phyloP scores from a whole-genome alignment of 345 rosid species.

The Aquilaria malaccensis region DNA sequence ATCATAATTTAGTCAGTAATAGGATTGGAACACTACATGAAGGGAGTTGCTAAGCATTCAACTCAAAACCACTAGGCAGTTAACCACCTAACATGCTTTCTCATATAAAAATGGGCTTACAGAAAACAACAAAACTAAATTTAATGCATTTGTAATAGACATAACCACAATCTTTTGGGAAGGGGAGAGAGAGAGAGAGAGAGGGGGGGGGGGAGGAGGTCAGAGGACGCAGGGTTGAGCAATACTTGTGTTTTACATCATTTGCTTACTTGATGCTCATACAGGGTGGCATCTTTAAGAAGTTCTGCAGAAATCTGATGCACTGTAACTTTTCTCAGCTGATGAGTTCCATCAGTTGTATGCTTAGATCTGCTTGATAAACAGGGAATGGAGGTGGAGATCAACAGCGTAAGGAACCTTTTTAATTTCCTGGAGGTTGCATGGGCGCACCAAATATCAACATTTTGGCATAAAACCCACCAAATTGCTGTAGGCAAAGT shows the following conservation, averaged over 20 bases:
- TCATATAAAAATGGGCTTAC: no score
- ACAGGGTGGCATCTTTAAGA: conserved; percentile 48
- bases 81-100: no score
- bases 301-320: conserved; percentile 56
- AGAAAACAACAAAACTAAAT: background rate
- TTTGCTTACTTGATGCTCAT: conserved; percentile 66
- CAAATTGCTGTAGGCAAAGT: conserved; percentile 62
- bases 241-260: conserved; percentile 1
- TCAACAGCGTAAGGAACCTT: conserved; percentile 51
- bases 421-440: conserved; percentile 54
- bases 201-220: no score
- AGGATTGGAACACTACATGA: no score
- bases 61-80: no score
- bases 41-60: no score
- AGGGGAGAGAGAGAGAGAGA: conserved; percentile 3
- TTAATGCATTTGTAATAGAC: background rate
- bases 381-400: conserved; percentile 40
- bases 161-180: background rate
- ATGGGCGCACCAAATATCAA: conserved; percentile 72
- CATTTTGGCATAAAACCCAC: conserved; percentile 68
- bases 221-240: no score
- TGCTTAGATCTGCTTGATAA: conserved; percentile 20
- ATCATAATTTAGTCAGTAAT: no score
- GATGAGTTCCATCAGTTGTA: conserved; percentile 18
- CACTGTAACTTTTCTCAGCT: conserved; percentile 29